Percentiles rank a stretch among this genome's conserved stretches.
These are phyloP conservation scores for Acer yangbiense DNA, from an alignment of 345 rosid genomes.

Conservation along the genomic window DNA sequence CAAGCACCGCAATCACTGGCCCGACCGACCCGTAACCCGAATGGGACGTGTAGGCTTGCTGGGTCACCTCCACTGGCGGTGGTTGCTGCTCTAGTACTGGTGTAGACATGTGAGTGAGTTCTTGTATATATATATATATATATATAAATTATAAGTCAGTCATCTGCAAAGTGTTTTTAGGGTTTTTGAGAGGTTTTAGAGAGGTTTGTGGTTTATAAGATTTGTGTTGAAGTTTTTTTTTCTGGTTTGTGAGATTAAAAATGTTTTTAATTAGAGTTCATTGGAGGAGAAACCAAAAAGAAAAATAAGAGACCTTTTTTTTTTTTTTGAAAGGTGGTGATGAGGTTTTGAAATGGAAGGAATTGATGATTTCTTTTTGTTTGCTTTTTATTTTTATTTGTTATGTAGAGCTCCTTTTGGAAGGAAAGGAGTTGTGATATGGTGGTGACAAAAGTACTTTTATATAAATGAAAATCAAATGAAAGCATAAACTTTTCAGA, in stretches of 20 bases:
- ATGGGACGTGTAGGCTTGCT: conserved; percentile 40
- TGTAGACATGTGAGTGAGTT: conserved; percentile 33
- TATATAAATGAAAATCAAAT: neutral
- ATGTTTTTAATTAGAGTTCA: neutral
- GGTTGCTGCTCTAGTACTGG: conserved; percentile 46
- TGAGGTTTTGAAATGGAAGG: neutral
- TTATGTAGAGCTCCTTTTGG: neutral
- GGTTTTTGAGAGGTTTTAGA: conserved; percentile 24
- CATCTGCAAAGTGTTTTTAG: neutral
- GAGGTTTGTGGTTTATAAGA: neutral
- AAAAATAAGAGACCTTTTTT: neutral
- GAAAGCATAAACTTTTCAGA: neutral
- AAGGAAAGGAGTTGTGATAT: neutral
- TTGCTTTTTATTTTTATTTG: neutral
- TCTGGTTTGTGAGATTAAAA: neutral
- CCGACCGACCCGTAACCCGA: conserved; percentile 60
- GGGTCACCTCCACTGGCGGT: conserved; percentile 31
- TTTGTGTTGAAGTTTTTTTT: too few relatives aligned
- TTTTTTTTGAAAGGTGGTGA: neutral
- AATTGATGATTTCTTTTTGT: conserved; percentile 1
- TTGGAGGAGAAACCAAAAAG: neutral
- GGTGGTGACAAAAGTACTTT: neutral
- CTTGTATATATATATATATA: neutral
- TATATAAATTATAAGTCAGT: too few relatives aligned
- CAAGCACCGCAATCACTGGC: conserved; percentile 63